A percentile compares a stretch with the other conserved stretches of the same genome.
Evolutionary conservation across 176 grass and related monocot species (phyloP).

Genomic region (Musa schizocarpa): DNA sequence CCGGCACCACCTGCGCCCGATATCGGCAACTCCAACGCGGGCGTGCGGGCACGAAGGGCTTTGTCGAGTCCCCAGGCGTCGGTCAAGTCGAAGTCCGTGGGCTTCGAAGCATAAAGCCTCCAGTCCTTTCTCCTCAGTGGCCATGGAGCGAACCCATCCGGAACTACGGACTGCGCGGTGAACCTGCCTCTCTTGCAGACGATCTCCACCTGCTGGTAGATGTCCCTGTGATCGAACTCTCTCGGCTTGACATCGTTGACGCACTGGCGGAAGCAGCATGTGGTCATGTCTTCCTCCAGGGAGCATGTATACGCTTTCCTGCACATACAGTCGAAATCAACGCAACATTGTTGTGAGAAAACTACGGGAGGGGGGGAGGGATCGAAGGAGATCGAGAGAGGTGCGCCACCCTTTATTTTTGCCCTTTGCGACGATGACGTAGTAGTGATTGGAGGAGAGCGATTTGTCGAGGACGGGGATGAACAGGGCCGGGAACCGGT

Average conservation of each 20-base stretch:
- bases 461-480: slow-evolving; percentile 23
- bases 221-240: slow-evolving; percentile 38
- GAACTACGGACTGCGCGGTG: slow-evolving; percentile 38
- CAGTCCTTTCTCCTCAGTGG: slow-evolving; percentile 36
- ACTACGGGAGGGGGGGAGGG: neutral
- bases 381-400: neutral
- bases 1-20: no score
- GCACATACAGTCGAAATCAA: neutral
- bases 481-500: neutral
- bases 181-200: slow-evolving; percentile 23
- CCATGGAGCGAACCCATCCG: slow-evolving; percentile 35
- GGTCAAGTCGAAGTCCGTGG: slow-evolving; percentile 23
- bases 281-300: slow-evolving; percentile 29
- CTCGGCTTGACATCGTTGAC: slow-evolving; percentile 27
- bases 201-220: slow-evolving; percentile 63
- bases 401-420: slow-evolving; percentile 17
- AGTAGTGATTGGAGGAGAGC: slow-evolving; percentile 26
- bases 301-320: slow-evolving; percentile 41
- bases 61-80: slow-evolving; percentile 27
- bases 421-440: slow-evolving; percentile 8
- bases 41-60: slow-evolving; percentile 8
- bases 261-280: slow-evolving; percentile 33
- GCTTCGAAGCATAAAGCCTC: slow-evolving; percentile 29
- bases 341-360: neutral
- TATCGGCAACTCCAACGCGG: neutral